phyloP scores from a whole-genome alignment of 768 basidiomycete species.

The Serendipita sp. region DNA sequence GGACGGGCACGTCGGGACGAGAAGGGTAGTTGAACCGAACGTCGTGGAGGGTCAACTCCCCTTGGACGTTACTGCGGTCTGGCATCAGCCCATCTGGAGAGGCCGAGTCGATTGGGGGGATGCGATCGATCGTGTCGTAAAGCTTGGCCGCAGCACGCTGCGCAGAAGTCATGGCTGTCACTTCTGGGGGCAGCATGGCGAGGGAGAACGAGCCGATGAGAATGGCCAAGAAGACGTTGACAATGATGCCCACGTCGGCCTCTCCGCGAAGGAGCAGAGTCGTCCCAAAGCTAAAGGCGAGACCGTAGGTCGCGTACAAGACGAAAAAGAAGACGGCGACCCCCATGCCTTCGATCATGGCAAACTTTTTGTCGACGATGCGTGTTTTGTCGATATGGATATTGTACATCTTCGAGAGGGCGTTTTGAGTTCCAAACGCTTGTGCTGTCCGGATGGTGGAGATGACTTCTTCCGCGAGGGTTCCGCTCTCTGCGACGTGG shows the following conservation, averaged over 20 bases:
- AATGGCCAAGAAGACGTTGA: slow-evolving; percentile 75
- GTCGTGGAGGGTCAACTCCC: slow-evolving; percentile 57
- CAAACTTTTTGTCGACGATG: slow-evolving; percentile 38
- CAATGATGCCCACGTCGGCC: slow-evolving; percentile 55
- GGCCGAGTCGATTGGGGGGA: slow-evolving; percentile 74
- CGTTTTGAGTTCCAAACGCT: slow-evolving; percentile 71
- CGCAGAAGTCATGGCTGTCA: slow-evolving; percentile 64
- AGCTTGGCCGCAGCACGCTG: slow-evolving; percentile 83
- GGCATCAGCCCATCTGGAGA: slow-evolving; percentile 51
- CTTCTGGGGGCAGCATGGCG: slow-evolving; percentile 69
- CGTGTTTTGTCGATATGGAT: slow-evolving; percentile 37
- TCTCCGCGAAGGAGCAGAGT: slow-evolving; percentile 55
- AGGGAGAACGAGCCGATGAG: slow-evolving; percentile 86
- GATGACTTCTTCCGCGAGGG: slow-evolving; percentile 84
- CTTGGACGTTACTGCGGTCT: slow-evolving; percentile 34
- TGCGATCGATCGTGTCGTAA: slow-evolving; percentile 72
- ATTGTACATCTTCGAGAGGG: slow-evolving; percentile 52
- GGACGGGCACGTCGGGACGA: slow-evolving; percentile 61
- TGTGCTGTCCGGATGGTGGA: slow-evolving; percentile 78
- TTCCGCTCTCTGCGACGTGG: slow-evolving; percentile 63
- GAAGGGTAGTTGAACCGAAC: slow-evolving; percentile 79
- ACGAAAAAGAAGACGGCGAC: slow-evolving; percentile 69
- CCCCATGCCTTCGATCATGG: slow-evolving; percentile 35
- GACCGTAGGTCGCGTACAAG: slow-evolving; percentile 59
- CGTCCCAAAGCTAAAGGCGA: slow-evolving; percentile 82